Conservation (phyloP, 2,329 filamentous ascomycete genomes). For the Penicillium sp. region DNA sequence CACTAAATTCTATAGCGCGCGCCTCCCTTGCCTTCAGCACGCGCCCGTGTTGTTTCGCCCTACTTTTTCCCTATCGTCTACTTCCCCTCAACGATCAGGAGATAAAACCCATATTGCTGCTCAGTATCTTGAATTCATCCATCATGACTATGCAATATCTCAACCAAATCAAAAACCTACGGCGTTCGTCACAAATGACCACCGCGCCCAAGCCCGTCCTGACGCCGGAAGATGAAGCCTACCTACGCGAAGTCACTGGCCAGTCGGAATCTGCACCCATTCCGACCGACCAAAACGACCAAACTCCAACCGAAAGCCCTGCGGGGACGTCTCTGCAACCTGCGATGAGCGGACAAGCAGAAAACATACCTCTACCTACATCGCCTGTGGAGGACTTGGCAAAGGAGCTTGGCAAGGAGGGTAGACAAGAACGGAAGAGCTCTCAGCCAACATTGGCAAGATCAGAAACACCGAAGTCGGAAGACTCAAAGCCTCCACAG, state of each 20-base stretch:
- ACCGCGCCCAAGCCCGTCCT: conserved; percentile 40
- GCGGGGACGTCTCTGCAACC: conserved; percentile 2
- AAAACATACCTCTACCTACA: conserved; percentile 44
- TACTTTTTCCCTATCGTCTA: conserved; percentile 1
- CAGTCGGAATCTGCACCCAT: conserved; percentile 27
- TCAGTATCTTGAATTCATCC: not conserved
- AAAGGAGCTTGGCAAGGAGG: conserved; percentile 26
- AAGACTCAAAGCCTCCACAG: conserved; percentile 16
- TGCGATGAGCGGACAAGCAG: conserved; percentile 36
- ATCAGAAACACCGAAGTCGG: conserved; percentile 15
- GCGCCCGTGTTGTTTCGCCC: conserved; percentile 12
- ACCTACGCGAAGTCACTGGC: conserved; percentile 45
- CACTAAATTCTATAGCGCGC: conserved; percentile 2
- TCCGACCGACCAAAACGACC: conserved; percentile 2
- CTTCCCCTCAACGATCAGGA: not conserved
- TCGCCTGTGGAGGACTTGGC: conserved; percentile 40
- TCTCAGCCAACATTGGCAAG: conserved; percentile 13
- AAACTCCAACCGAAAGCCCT: not conserved
- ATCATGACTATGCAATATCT: conserved; percentile 35
- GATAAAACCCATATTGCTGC: not conserved
- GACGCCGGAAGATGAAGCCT: conserved; percentile 54
- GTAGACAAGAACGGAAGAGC: conserved; percentile 28
- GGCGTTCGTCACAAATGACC: conserved; percentile 26
- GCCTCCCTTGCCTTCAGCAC: conserved; percentile 11
- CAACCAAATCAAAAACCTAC: conserved; percentile 35